Evolutionary conservation across 495 filamentous ascomycete genomes (phyloP), one percentile per base, ranked within the genome.

Genomic region (Neurospora tetrasperma): DNA sequence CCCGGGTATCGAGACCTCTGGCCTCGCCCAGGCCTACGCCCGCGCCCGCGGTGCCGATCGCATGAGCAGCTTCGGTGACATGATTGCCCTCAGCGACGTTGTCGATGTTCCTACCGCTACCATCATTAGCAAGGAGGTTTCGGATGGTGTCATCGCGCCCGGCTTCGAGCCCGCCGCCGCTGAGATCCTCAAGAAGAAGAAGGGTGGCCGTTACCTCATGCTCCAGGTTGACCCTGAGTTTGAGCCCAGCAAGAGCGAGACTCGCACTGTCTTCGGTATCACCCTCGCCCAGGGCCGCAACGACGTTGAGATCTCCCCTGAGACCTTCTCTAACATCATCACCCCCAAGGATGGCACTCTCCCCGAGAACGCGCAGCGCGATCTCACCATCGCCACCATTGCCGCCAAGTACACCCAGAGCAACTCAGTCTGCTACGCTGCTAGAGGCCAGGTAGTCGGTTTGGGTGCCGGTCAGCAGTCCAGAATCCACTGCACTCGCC

Each of bases 361-460:
- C 14, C 90, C 94, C 23, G 92, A 94, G 73, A 87, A 89, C 71
- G 96, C 96, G 66, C 84, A 93, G 68, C 89, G 96, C 66, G 96
- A 99, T 80, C 86, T 99, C 69, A 94, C 95, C 39, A 93, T 99
- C 46, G 96, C 96, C 42, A 98, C 96, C 70, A 97, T 99, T 76
- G 92, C 96, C 7, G 86, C 97, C 59, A 99, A 99, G 85, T 99
- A 94, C 85, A 99, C 96, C 2, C 96, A 99, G 83, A 96, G 92
- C 78, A 99, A 99, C 87, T 97, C 94, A 18, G 96, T 99, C 76
- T 98, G 96, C 88, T 98, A 98, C 80, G 94, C 96, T 59, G 89
- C 95, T 72, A 93, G 97, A 76, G 96, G 96, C 18, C 96, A 98
- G 82, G 86, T 97, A 81, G 89, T 99, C 75, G 96, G 96, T 69